Evolutionary conservation across 805 yeast species (phyloP), one percentile per base, ranked within the genome.

Genomic region (Schwanniomyces vanrijiae): DNA sequence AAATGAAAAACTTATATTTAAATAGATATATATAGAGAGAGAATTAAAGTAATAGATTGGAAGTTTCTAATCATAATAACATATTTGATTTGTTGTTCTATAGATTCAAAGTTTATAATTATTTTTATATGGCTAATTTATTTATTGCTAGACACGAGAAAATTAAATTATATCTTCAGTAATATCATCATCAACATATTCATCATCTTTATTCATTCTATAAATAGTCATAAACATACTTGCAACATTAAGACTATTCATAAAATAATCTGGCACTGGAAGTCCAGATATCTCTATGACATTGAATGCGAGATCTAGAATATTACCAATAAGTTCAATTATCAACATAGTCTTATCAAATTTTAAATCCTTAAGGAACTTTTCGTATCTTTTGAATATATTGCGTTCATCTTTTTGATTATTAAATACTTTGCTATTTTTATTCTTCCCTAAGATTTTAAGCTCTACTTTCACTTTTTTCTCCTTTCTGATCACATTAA

Each of bases 121-220:
- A 24, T 24, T 5, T 24, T 5, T 24, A 6, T 24, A 6, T 5
- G 26, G 9, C 9, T 6, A 24, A 24, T 5, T 6, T 24, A 24
- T 6, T 24, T 6, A 24, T 24, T 24, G 26, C 26, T 24, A 9
- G 26, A 24, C 26, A 26, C 29, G 3, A 26, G 13, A 7, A 19
- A 13, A 10, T 38, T 16, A 38, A 22, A 70, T 60, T 41, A 72
- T 55, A 45, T 73, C 77, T 46, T 73, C 75, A 18, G 69, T 60
- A 10, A 72, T 65, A 46, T 71, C 75, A 50, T 71, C 78, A 53
- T 73, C 77, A 19, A 61, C 51, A 46, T 73, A 72, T 59, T 72
- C 78, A 49, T 72, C 77, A 49, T 73, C 77, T 56, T 73, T 73
- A 58, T 73, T 73, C 78, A 73, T 73, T 61, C 78, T 69, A 65